Conservation (phyloP, 2,329 filamentous ascomycete genomes). For the Beauveria rudraprayagi region DNA sequence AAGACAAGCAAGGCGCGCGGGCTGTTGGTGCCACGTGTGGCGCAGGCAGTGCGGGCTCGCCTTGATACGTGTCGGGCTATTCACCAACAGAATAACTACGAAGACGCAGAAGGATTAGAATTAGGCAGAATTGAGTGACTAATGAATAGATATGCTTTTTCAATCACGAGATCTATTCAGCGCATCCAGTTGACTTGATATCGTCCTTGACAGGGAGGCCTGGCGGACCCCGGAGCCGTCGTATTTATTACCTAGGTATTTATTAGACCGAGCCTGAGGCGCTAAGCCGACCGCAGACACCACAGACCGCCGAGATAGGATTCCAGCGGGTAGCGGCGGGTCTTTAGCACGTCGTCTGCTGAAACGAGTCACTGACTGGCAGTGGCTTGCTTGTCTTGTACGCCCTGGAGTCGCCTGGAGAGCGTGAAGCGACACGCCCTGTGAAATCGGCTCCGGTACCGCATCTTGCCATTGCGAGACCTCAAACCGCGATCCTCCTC, state of each 20-base stretch:
- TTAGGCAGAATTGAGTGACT: background rate
- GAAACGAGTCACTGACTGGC: conserved; percentile 3
- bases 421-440: background rate
- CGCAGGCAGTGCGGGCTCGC: background rate
- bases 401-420: background rate
- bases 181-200: background rate
- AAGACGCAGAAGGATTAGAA: background rate
- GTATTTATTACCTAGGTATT: background rate
- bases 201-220: background rate
- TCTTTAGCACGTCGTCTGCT: background rate
- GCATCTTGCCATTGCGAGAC: conserved; percentile 2
- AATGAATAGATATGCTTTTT: too few relatives aligned
- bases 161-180: background rate
- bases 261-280: background rate
- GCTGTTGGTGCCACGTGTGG: conserved; percentile 8
- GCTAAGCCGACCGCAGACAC: background rate
- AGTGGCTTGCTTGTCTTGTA: background rate
- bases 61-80: background rate
- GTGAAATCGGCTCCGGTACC: conserved; percentile 2
- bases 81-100: background rate
- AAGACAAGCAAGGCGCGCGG: background rate
- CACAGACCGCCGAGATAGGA: conserved; percentile 3
- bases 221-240: background rate
- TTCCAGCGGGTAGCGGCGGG: conserved; percentile 14
- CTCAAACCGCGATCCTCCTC: background rate